Percentiles rank a stretch among this genome's conserved stretches.
Conservation (phyloP, 441 rosid genomes). For the Pelargonium cotyledonis region DNA sequence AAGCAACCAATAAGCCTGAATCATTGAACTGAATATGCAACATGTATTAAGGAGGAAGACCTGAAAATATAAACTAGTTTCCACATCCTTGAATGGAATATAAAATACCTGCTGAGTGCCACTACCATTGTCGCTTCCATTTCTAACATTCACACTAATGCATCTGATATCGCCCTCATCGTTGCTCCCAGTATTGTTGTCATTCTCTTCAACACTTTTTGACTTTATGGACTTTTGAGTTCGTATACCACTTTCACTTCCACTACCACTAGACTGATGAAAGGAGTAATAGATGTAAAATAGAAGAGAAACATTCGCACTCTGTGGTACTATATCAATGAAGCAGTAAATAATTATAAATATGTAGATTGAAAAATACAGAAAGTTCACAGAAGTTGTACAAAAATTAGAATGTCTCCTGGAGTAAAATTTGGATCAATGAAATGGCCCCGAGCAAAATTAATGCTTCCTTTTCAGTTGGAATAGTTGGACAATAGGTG, state of each 20-base stretch:
- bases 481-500: not conserved
- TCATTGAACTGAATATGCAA: not conserved
- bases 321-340: slow-evolving; percentile 16
- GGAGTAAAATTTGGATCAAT: not conserved
- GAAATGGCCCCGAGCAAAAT: not conserved
- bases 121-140: slow-evolving; percentile 58
- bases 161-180: slow-evolving; percentile 39
- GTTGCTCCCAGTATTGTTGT: slow-evolving; percentile 34
- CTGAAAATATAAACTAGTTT: not conserved
- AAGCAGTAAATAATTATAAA: slow-evolving; percentile 12
- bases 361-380: not conserved
- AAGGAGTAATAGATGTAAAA: slow-evolving; percentile 13
- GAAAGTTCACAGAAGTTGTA: not conserved
- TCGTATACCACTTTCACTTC: slow-evolving; percentile 55
- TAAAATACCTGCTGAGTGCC: slow-evolving; percentile 46
- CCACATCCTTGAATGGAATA: not conserved
- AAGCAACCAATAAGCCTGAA: not conserved
- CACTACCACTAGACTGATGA: slow-evolving; percentile 50
- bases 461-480: not conserved
- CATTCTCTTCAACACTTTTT: slow-evolving; percentile 36
- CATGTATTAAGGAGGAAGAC: not conserved
- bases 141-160: slow-evolving; percentile 28
- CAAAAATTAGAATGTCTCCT: not conserved
- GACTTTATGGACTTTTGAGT: slow-evolving; percentile 32
- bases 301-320: not conserved